These are phyloP conservation scores for Ogataea paraovalis DNA, from an alignment of 805 yeast species.

Conservation along the genomic window DNA sequence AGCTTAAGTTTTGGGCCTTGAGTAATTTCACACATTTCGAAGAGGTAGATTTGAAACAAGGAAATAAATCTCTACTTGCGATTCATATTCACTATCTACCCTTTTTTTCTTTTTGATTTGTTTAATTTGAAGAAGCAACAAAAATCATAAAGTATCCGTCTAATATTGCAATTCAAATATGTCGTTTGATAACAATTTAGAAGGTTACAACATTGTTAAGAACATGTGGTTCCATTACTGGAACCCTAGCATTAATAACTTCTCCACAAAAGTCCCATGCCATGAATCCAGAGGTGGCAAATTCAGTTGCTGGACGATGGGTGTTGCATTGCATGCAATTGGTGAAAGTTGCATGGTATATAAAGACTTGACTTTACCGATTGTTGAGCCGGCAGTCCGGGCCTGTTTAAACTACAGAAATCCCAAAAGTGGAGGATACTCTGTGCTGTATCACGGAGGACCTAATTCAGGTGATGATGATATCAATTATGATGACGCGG, in stretches of 20 bases:
- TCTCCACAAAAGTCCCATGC: slow-evolving; percentile 37
- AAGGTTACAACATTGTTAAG: slow-evolving; percentile 37
- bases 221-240: slow-evolving; percentile 40
- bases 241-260: slow-evolving; percentile 35
- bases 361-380: slow-evolving; percentile 49
- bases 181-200: slow-evolving; percentile 29
- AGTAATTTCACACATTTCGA: too few relatives aligned
- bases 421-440: slow-evolving; percentile 48
- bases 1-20: too few relatives aligned
- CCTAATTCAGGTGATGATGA: slow-evolving; percentile 53
- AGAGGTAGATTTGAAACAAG: too few relatives aligned
- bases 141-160: too few relatives aligned
- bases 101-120: too few relatives aligned
- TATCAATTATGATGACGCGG: slow-evolving; percentile 71
- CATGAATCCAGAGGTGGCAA: slow-evolving; percentile 46
- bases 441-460: slow-evolving; percentile 56
- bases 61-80: too few relatives aligned
- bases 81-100: too few relatives aligned
- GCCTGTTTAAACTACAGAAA: slow-evolving; percentile 51
- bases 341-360: slow-evolving; percentile 59
- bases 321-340: slow-evolving; percentile 61
- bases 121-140: too few relatives aligned
- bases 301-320: slow-evolving; percentile 65
- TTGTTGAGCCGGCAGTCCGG: slow-evolving; percentile 47
- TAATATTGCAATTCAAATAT: slow-evolving; percentile 8